Evolutionary conservation across 352 stramenopile genomes (phyloP).

Genomic region (Vaucheria bursata): DNA sequence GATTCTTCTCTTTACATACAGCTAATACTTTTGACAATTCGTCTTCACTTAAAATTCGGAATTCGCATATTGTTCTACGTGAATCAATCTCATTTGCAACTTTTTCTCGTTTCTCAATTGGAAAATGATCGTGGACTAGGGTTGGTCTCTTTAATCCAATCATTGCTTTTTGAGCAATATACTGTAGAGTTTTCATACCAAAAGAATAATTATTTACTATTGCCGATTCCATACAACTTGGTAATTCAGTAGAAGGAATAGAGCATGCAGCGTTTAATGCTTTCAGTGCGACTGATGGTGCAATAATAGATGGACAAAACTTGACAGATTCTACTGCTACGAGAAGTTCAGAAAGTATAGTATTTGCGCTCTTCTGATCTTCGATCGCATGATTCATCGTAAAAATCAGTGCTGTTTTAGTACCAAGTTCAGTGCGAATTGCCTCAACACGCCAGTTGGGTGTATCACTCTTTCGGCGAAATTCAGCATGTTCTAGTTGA

Average conservation of each 20-base stretch:
- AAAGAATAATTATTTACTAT: neutral
- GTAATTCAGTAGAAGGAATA: neutral
- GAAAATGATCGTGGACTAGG: neutral
- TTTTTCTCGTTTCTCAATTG: neutral
- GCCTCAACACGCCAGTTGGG: slow-evolving; percentile 44
- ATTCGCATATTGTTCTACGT: neutral
- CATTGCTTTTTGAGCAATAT: neutral
- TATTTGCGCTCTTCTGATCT: slow-evolving; percentile 45
- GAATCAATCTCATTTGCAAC: neutral
- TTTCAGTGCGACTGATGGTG: neutral
- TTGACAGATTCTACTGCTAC: slow-evolving; percentile 12
- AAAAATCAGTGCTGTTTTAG: slow-evolving; percentile 35
- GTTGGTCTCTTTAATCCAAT: neutral
- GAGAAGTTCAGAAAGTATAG: slow-evolving; percentile 45
- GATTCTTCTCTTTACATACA: slow-evolving; percentile 18
- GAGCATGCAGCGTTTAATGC: neutral
- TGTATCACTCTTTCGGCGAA: slow-evolving; percentile 17
- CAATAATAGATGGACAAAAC: neutral
- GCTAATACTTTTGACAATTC: neutral
- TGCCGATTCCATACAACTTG: neutral
- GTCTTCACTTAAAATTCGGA: neutral
- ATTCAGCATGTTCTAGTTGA: slow-evolving; percentile 42
- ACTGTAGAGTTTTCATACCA: neutral
- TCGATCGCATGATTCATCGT: slow-evolving; percentile 50
- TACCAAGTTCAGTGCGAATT: slow-evolving; percentile 16